These are phyloP conservation scores for Breynia disticha DNA, from an alignment of 441 rosid genomes.

Conservation along the genomic window DNA sequence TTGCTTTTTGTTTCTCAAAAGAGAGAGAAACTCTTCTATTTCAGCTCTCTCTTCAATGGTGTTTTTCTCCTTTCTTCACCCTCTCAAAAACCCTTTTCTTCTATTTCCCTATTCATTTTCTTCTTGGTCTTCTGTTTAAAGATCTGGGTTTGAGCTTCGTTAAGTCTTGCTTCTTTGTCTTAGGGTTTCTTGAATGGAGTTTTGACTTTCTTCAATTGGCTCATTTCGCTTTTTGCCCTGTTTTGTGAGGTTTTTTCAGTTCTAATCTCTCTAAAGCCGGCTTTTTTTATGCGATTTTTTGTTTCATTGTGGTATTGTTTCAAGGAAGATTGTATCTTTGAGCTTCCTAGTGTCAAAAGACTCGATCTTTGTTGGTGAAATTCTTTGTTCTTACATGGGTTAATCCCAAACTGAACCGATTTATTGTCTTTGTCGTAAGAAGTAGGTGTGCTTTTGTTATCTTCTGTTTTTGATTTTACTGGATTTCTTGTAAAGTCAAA, in stretches of 20 bases:
- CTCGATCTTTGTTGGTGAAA: slow-evolving; percentile 6
- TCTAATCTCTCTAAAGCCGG: slow-evolving; percentile 18
- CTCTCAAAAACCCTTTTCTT: slow-evolving; percentile 15
- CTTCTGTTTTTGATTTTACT: slow-evolving; percentile 9
- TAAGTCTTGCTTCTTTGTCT: slow-evolving; percentile 46
- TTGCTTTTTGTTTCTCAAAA: slow-evolving; percentile 11
- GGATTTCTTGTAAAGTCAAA: slow-evolving; percentile 13
- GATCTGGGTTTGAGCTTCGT: slow-evolving; percentile 68
- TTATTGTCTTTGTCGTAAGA: slow-evolving; percentile 17
- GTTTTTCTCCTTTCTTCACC: slow-evolving; percentile 11
- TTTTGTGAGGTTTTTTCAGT: slow-evolving; percentile 21
- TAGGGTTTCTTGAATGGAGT: slow-evolving; percentile 33
- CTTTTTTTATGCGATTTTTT: slow-evolving; percentile 2
- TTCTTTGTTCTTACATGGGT: slow-evolving; percentile 33
- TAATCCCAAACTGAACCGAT: slow-evolving; percentile 11
- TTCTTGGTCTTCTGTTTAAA: slow-evolving; percentile 25
- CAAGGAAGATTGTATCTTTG: slow-evolving; percentile 4
- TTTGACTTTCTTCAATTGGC: slow-evolving; percentile 23
- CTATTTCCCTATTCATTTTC: slow-evolving; percentile 16
- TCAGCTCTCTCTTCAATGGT: slow-evolving; percentile 23
- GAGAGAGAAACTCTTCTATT: slow-evolving; percentile 11
- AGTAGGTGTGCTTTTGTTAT: slow-evolving; percentile 16
- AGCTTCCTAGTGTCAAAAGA: neutral
- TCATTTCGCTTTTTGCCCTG: slow-evolving; percentile 19
- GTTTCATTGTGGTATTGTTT: neutral